Evolutionary conservation across 1,284 basidiomycete genomes (phyloP).

Genomic region (Leccinum griseonigrum): DNA sequence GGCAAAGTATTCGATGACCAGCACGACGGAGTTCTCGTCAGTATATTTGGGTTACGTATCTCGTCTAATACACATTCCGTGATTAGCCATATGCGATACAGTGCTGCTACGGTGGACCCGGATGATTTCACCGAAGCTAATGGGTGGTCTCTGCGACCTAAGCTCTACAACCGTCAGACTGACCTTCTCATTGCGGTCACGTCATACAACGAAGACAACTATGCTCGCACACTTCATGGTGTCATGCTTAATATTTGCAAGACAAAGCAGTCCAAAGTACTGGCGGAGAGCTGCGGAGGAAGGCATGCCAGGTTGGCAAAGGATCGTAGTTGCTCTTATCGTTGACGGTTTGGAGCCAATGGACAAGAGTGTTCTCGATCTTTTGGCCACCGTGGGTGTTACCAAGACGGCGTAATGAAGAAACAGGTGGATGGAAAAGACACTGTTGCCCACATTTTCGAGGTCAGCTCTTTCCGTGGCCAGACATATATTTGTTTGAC

Average conservation of each 20-base stretch:
- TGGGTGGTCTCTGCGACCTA: constrained; percentile 83
- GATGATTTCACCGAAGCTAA: constrained; percentile 86
- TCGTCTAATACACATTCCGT: constrained; percentile 2
- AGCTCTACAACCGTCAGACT: constrained; percentile 86
- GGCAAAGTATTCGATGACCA: constrained; percentile 68
- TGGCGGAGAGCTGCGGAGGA: constrained; percentile 86
- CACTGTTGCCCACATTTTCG: constrained; percentile 89
- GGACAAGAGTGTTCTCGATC: constrained; percentile 92
- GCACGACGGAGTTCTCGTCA: constrained; percentile 83
- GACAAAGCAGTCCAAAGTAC: constrained; percentile 91
- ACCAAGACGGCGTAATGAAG: constrained; percentile 97
- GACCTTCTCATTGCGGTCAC: constrained; percentile 93
- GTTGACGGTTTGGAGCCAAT: constrained; percentile 95
- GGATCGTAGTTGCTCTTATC: constrained; percentile 88
- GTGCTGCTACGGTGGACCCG: constrained; percentile 91
- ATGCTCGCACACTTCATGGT: constrained; percentile 89
- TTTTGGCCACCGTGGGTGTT: constrained; percentile 88
- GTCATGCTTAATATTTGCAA: constrained; percentile 97
- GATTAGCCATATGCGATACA: constrained; percentile 84
- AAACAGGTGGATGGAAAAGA: constrained; percentile 91
- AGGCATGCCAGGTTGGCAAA: constrained; percentile 89
- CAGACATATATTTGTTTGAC: constrained; percentile 7
- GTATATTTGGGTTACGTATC: constrained; percentile 30
- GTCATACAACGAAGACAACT: constrained; percentile 92
- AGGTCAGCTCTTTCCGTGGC: constrained; percentile 46